Percentiles rank a stretch among this genome's conserved stretches.
Conservation (phyloP, 805 yeast species). For the Saccharomycopsis babjevae region DNA sequence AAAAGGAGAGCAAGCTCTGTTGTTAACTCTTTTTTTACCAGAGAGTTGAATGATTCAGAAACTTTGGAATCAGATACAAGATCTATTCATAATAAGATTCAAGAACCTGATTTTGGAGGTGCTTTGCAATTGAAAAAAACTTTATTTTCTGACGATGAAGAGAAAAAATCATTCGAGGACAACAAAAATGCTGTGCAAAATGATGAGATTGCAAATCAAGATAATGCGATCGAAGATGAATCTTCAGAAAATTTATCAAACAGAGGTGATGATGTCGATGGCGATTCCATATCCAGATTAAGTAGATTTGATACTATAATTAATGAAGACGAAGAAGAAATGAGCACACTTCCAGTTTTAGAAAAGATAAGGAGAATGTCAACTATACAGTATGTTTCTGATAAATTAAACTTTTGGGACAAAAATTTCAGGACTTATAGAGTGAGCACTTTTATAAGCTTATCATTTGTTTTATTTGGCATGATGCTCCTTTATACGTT, state of each 20-base stretch:
- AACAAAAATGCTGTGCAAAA: not conserved
- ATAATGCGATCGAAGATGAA: not conserved
- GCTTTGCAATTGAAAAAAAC: not conserved
- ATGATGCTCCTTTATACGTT: constrained; percentile 21
- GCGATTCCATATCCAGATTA: not conserved
- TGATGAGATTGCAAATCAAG: not conserved
- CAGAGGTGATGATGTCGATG: not conserved
- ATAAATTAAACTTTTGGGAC: constrained; percentile 13
- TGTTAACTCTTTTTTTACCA: not conserved
- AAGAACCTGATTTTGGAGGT: not conserved
- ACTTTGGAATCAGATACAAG: not conserved
- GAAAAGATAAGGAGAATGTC: constrained; percentile 2
- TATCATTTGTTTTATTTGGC: not conserved
- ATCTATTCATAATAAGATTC: not conserved
- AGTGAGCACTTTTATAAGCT: not conserved
- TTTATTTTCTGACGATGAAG: not conserved
- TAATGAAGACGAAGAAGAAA: not conserved
- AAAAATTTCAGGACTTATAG: constrained; percentile 4
- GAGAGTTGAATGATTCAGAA: not conserved
- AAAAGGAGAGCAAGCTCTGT: not conserved
- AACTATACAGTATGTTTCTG: not conserved
- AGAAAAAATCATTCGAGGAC: not conserved
- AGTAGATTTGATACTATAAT: not conserved
- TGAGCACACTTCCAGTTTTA: not conserved
- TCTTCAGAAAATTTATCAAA: not conserved